Evolutionary conservation across 495 filamentous ascomycete species (phyloP), one percentile per base, ranked within the genome.

Genomic region (Neurospora sp.): DNA sequence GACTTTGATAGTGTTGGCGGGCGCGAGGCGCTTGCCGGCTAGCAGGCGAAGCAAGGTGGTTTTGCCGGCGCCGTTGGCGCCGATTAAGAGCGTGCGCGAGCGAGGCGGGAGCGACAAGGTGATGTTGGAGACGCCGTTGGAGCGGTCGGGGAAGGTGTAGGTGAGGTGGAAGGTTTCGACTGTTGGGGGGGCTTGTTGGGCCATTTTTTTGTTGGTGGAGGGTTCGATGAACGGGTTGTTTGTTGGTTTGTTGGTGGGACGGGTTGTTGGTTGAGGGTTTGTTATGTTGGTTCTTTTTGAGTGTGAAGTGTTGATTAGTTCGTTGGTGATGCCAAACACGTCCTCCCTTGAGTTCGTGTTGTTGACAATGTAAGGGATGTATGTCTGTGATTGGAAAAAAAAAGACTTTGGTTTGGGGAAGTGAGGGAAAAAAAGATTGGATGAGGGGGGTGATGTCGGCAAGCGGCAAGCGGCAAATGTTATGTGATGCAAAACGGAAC

Each of bases 51-150:
- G 91, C 39, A 99, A 90, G 4, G 96, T 98, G 28, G 96, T 98
- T 80, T 99, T 99, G 54, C 96, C 96, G 21, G 96, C 95, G 78
- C 96, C 96, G 82, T 99, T 99, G 73, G 96, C 96, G 79, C 96
- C 96, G 78, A 98, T 97, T 11, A 99, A 86, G 4, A 99, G 88
- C 1, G 94, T 97, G 74, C 96, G 92, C 74, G 92, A 94, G 69
- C 90, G 88, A 4, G 93, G 81, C 7, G 96, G 96, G 8, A 99
- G 89, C 74, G 87, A 82, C 69, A 99, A 88, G 73, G 80, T 84
- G 76, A 98, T 86, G 80, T 92, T 74, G 69, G 85, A 80, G 28
- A 99, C 86, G 71, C 94, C 96, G 10, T 85, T 86, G 21, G 89
- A 89, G 77, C 90, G 88, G 85, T 97, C 92, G 21, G 91, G 91